Percentiles rank a stretch among this genome's conserved stretches.
phyloP scores from a whole-genome alignment of 805 yeast genomes.

The Dipodascus geniculatus region DNA sequence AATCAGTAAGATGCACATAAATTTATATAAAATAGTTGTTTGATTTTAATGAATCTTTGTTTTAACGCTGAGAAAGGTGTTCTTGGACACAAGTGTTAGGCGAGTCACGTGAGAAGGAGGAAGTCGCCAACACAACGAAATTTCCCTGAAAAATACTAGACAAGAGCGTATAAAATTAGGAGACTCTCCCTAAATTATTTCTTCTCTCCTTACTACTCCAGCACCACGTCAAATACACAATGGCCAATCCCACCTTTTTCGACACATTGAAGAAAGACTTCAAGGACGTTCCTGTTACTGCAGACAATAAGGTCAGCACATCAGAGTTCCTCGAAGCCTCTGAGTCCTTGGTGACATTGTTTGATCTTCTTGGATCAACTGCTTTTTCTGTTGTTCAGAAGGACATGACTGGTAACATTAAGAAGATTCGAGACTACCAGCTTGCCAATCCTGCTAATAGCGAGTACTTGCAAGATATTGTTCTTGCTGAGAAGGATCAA shows the following conservation, averaged over 20 bases:
- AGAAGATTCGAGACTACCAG: slow-evolving; percentile 57
- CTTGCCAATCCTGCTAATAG: slow-evolving; percentile 52
- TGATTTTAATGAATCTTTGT: neutral
- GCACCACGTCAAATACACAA: neutral
- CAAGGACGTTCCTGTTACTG: slow-evolving; percentile 55
- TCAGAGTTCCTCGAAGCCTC: slow-evolving; percentile 71
- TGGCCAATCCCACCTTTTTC: slow-evolving; percentile 47
- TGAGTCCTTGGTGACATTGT: slow-evolving; percentile 70
- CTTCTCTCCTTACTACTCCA: neutral
- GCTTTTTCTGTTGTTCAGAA: slow-evolving; percentile 78
- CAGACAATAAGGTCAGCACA: slow-evolving; percentile 55
- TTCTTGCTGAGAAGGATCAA: slow-evolving; percentile 56
- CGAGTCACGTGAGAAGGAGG: no score
- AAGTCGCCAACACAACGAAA: neutral
- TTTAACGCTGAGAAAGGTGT: neutral
- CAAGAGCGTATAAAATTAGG: neutral
- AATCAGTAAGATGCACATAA: neutral
- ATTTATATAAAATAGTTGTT: neutral
- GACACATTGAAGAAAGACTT: slow-evolving; percentile 67
- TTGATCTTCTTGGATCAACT: slow-evolving; percentile 73
- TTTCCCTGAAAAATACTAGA: neutral
- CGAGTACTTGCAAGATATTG: slow-evolving; percentile 65
- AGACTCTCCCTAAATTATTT: neutral
- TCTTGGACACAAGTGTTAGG: neutral
- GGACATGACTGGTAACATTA: slow-evolving; percentile 80